phyloP scores from a whole-genome alignment of 306 rosid genomes.

The Vicia villosa region DNA sequence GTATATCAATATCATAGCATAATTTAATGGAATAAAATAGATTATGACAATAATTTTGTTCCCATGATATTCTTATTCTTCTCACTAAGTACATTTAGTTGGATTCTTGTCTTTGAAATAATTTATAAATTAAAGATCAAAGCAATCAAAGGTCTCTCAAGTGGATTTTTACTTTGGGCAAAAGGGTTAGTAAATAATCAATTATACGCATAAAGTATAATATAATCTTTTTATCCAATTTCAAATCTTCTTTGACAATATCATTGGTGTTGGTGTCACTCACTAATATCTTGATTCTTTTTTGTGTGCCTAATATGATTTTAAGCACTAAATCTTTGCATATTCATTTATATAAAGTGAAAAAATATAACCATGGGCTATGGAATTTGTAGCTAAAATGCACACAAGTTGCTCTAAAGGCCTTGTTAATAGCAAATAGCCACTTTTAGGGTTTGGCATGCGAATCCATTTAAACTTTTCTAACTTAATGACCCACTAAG shows the following conservation, averaged over 20 bases:
- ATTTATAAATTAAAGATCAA: conserved; percentile 2
- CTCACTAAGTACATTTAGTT: conserved; percentile 43
- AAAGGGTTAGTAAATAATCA: conserved; percentile 23
- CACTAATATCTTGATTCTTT: conserved; percentile 30
- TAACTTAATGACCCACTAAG: conserved; percentile 21
- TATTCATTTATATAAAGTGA: conserved; percentile 28
- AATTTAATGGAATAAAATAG: conserved; percentile 34
- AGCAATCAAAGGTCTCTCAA: conserved; percentile 21
- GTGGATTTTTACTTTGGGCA: conserved; percentile 36
- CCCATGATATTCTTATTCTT: conserved; percentile 50
- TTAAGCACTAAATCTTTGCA: conserved; percentile 37
- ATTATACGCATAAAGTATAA: conserved; percentile 38
- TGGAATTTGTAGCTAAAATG: conserved; percentile 12
- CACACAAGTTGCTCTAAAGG: conserved; percentile 33
- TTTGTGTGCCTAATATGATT: conserved; percentile 33
- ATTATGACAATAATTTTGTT: conserved; percentile 49
- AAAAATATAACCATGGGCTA: neutral
- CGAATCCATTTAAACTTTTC: conserved; percentile 15
- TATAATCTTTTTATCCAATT: conserved; percentile 33
- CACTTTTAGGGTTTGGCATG: conserved; percentile 21
- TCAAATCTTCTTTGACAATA: conserved; percentile 33
- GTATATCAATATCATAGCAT: conserved; percentile 27
- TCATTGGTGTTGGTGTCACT: conserved; percentile 40
- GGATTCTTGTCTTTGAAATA: conserved; percentile 28
- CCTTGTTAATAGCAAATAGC: conserved; percentile 28